phyloP scores from a whole-genome alignment of 352 stramenopile genomes.

The Phytophthora sojae region DNA sequence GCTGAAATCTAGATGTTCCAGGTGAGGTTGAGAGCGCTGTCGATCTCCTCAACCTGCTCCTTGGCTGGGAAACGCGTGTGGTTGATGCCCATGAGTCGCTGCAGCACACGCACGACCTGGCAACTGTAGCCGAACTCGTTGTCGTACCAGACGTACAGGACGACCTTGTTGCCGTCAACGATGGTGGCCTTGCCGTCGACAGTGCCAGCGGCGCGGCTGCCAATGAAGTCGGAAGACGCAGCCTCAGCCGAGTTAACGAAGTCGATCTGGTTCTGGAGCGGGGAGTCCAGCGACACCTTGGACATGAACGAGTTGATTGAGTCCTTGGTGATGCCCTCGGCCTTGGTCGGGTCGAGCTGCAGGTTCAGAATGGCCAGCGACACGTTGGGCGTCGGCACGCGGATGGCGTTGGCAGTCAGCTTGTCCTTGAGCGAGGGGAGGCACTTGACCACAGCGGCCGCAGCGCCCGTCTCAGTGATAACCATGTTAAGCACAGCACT shows the following conservation, averaged over 20 bases:
- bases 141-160: conserved; percentile 93
- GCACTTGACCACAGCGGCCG: conserved; percentile 86
- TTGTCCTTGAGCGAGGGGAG: conserved; percentile 96
- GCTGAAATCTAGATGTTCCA: conserved; percentile 47
- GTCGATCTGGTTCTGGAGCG: conserved; percentile 90
- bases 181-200: conserved; percentile 90
- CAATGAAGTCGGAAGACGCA: conserved; percentile 88
- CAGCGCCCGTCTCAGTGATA: conserved; percentile 88
- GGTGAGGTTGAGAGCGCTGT: conserved; percentile 64
- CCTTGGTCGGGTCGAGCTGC: conserved; percentile 86
- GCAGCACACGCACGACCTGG: conserved; percentile 85
- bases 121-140: conserved; percentile 92
- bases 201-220: conserved; percentile 72
- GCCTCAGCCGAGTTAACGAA: conserved; percentile 87
- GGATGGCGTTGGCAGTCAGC: conserved; percentile 98
- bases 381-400: conserved; percentile 98
- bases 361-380: conserved; percentile 98
- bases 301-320: conserved; percentile 84
- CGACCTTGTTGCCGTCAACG: conserved; percentile 83
- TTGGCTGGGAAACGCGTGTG: conserved; percentile 78
- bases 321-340: conserved; percentile 65
- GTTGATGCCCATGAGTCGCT: conserved; percentile 82
- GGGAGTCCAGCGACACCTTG: conserved; percentile 83
- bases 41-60: conserved; percentile 73
- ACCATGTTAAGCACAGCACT: conserved; percentile 92